Evolutionary conservation across 2,329 filamentous ascomycete genomes (phyloP).

Genomic region (Fusarium sp.): DNA sequence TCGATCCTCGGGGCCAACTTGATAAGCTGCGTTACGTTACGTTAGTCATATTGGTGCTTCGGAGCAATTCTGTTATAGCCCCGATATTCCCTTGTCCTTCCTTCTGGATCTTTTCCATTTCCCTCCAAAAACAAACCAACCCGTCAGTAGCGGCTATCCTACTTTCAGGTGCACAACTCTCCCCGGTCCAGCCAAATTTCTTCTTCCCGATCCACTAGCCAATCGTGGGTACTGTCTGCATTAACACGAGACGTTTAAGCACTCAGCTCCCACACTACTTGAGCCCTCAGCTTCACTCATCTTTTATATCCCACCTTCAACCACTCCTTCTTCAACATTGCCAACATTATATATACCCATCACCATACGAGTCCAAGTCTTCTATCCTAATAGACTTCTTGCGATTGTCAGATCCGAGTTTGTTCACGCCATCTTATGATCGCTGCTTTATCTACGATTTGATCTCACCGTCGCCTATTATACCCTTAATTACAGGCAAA

Average conservation of each 20-base stretch:
- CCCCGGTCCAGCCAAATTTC: constrained; percentile 33
- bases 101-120: constrained; percentile 13
- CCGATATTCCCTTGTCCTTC: constrained; percentile 15
- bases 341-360: constrained; percentile 16
- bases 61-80: constrained; percentile 8
- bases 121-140: constrained; percentile 9
- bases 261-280: constrained; percentile 26
- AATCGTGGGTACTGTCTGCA: constrained; percentile 30
- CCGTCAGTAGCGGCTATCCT: constrained; percentile 2
- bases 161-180: constrained; percentile 2
- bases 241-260: constrained; percentile 37
- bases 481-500: constrained; percentile 27
- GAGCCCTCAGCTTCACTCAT: constrained; percentile 13
- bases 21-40: background rate
- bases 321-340: constrained; percentile 1
- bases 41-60: constrained; percentile 9
- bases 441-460: background rate
- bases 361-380: background rate
- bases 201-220: constrained; percentile 36
- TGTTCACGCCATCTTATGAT: constrained; percentile 7
- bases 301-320: constrained; percentile 14
- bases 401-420: constrained; percentile 1
- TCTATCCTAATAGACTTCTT: constrained; percentile 2
- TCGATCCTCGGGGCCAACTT: constrained; percentile 14
- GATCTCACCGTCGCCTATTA: constrained; percentile 14